These are phyloP conservation scores for Daldinia decipiens DNA, from an alignment of 495 filamentous ascomycete genomes.

Conservation along the genomic window DNA sequence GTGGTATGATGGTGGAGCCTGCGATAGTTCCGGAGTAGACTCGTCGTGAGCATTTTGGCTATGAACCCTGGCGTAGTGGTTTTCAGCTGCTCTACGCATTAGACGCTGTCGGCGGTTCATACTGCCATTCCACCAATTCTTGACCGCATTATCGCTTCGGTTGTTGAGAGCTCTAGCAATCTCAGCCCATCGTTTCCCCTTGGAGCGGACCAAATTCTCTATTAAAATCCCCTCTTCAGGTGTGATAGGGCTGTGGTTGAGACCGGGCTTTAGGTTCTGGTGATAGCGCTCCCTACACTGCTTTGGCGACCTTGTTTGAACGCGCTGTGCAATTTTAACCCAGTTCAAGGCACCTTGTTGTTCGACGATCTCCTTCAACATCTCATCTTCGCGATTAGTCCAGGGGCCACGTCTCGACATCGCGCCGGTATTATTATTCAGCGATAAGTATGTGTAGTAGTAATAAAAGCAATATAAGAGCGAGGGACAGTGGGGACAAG, in stretches of 20 bases:
- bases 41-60: neutral
- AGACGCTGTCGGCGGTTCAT: slow-evolving; percentile 77
- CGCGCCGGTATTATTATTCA: neutral
- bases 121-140: slow-evolving; percentile 99
- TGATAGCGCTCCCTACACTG: slow-evolving; percentile 96
- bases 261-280: slow-evolving; percentile 90
- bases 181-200: slow-evolving; percentile 94
- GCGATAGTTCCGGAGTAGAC: neutral
- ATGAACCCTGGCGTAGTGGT: slow-evolving; percentile 13
- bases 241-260: slow-evolving; percentile 93
- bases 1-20: neutral
- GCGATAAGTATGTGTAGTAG: neutral
- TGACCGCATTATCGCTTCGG: slow-evolving; percentile 96
- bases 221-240: slow-evolving; percentile 87
- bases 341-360: slow-evolving; percentile 87
- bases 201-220: slow-evolving; percentile 79
- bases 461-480: neutral
- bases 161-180: slow-evolving; percentile 88
- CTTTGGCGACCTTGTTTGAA: slow-evolving; percentile 86
- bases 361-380: slow-evolving; percentile 77
- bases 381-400: slow-evolving; percentile 81
- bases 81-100: slow-evolving; percentile 36
- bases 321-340: slow-evolving; percentile 84
- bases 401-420: slow-evolving; percentile 76
- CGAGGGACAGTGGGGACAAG: neutral